A percentile compares a stretch with the other conserved stretches of the same genome.
Conservation (phyloP, 371 early-diverging fungal genomes). For the Sporodiniella umbellata region DNA sequence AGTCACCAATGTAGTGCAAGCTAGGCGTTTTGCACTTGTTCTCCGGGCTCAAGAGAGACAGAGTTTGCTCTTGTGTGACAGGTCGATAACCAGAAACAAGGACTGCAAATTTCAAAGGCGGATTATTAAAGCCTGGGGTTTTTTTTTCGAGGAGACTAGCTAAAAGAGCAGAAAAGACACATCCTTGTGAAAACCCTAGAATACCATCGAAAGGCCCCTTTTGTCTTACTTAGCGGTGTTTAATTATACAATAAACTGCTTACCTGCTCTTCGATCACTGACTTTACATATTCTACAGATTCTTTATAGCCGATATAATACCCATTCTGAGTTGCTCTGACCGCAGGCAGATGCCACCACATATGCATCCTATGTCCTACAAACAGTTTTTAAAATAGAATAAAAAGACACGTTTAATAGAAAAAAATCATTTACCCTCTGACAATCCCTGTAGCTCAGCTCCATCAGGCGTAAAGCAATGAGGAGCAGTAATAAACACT, state of each 20-base stretch:
- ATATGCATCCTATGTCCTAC: slow-evolving; percentile 41
- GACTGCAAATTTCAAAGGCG: slow-evolving; percentile 51
- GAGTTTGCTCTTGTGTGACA: slow-evolving; percentile 18
- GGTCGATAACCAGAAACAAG: slow-evolving; percentile 57
- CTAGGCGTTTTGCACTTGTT: slow-evolving; percentile 42
- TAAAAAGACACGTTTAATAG: too few species aligned
- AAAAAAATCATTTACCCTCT: too few species aligned
- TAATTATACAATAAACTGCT: not conserved
- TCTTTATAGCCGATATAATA: slow-evolving; percentile 52
- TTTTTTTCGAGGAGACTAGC: slow-evolving; percentile 33
- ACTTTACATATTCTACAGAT: slow-evolving; percentile 37
- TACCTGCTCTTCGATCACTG: slow-evolving; percentile 43
- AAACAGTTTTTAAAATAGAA: too few species aligned
- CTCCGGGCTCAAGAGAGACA: slow-evolving; percentile 4
- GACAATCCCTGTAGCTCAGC: too few species aligned
- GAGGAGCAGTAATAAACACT: slow-evolving; percentile 59
- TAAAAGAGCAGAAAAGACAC: slow-evolving; percentile 56
- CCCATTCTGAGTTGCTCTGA: slow-evolving; percentile 28
- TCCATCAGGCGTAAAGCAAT: slow-evolving; percentile 41
- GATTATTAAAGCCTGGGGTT: slow-evolving; percentile 16
- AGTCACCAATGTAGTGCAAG: slow-evolving; percentile 59
- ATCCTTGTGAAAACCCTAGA: slow-evolving; percentile 67
- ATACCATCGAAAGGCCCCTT: slow-evolving; percentile 67
- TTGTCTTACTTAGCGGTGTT: not conserved
- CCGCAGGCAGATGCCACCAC: slow-evolving; percentile 48